These are phyloP conservation scores for Fusarium verticillioides DNA, from an alignment of 2,329 filamentous ascomycete species.

Conservation along the genomic window DNA sequence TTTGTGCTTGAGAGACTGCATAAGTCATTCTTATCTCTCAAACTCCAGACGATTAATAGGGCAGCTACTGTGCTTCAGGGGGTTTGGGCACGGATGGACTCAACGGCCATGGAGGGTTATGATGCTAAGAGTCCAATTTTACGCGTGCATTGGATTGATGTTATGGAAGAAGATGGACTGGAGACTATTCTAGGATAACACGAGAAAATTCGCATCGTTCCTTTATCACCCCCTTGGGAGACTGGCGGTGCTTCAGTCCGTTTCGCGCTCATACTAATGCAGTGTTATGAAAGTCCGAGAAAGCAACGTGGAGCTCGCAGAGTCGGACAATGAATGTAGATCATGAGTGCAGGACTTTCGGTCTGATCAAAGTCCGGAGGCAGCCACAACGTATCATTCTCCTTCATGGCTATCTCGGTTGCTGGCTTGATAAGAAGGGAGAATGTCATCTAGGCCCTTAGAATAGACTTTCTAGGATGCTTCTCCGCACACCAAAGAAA, in stretches of 20 bases:
- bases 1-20: neutral
- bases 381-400: neutral
- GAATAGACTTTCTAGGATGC: neutral
- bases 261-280: too few relatives aligned
- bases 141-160: neutral
- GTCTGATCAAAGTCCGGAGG: neutral
- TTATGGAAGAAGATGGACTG: neutral
- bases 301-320: neutral
- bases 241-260: neutral
- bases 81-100: neutral
- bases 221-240: too few relatives aligned
- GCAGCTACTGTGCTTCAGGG: neutral
- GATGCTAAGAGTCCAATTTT: neutral
- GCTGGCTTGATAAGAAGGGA: too few relatives aligned
- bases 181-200: neutral
- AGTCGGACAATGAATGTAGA: neutral
- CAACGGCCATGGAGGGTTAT: fast-evolving
- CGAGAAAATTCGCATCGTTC: fast-evolving
- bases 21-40: neutral
- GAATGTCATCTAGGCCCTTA: neutral
- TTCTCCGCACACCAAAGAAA: neutral
- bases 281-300: neutral
- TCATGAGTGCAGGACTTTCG: neutral
- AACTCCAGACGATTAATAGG: neutral
- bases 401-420: neutral